Evolutionary conservation across 1,284 basidiomycete genomes (phyloP), one percentile per base, ranked within the genome.

Genomic region (Ceratobasidium theobromae): DNA sequence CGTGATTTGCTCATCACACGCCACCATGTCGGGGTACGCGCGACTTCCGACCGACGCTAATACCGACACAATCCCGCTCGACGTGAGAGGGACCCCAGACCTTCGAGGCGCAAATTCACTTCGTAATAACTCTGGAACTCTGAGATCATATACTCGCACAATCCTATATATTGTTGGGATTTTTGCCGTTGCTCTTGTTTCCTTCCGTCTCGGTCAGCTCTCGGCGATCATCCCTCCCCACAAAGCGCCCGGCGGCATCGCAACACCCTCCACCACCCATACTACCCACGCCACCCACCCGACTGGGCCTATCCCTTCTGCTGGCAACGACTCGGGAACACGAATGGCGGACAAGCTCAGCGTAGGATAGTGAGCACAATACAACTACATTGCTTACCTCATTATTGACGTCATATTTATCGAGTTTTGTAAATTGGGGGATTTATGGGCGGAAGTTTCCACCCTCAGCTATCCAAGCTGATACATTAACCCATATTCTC

Each of bases 381-480:
- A 16, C 18, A 35, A 16, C 3, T 23, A 14, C 8, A 4, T 14
- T 6, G 8, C 9, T 4, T 40, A 8, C 14, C n/a, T 43, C 18
- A 5, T 18, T 16, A 27, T 12, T 45, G 6, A 21, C 35, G n/a
- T n/a, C 1, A 16, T 35, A 25, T 25, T 48, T 48, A 14, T 21
- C 5, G 21, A 65, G 62, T 35, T 65, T 53, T 35, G 51, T 53
- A 6, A 65, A 53, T 46, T 53, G 95, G 95, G 94, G 92, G n/a
- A 97, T 97, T 58, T 98, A 97, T 75, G 94, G 85, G 41, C 85
- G 93, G 71, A 94, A 95, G 77, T 96, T 84, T 71, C 87, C 86
- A 35, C 93, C 93, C 1, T 86, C 86, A 11, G 74, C 85, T 57
- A 94, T 98, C 66, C 95, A 94, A 8, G 82, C 77, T 1, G 76